These are phyloP conservation scores for Saccharomyces pastorianus DNA, from an alignment of 1,139 yeast species.

Conservation along the genomic window DNA sequence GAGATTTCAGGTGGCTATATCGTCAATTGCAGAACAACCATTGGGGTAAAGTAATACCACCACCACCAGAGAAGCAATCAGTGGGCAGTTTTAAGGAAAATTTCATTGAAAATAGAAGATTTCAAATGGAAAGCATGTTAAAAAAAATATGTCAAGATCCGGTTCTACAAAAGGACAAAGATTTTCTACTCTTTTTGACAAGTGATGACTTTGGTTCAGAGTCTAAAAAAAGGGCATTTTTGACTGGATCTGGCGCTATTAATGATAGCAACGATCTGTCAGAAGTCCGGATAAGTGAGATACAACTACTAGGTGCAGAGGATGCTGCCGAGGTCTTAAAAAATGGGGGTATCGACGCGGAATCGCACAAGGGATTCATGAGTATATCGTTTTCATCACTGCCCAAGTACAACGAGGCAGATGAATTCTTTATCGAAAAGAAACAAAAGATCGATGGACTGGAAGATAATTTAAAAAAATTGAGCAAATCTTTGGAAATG, in stretches of 20 bases:
- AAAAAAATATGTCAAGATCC: constrained; percentile 53
- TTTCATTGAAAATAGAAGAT: constrained; percentile 77
- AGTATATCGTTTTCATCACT: constrained; percentile 32
- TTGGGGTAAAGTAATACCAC: constrained; percentile 88
- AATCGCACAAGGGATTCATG: constrained; percentile 25
- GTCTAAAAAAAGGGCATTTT: constrained; percentile 53
- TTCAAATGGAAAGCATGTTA: constrained; percentile 85
- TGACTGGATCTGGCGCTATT: constrained; percentile 47
- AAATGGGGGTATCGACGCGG: constrained; percentile 30
- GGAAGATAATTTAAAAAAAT: constrained; percentile 63
- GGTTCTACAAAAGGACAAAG: constrained; percentile 58
- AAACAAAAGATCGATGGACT: constrained; percentile 61
- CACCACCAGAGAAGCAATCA: constrained; percentile 94
- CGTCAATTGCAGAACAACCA: constrained; percentile 79
- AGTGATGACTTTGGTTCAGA: constrained; percentile 62
- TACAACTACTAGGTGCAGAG: constrained; percentile 27
- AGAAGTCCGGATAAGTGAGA: constrained; percentile 33
- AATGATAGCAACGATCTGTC: constrained; percentile 38
- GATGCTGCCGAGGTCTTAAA: constrained; percentile 27
- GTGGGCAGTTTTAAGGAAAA: constrained; percentile 83
- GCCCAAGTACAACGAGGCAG: constrained; percentile 64
- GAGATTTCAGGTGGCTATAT: constrained; percentile 81
- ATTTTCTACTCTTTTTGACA: constrained; percentile 69
- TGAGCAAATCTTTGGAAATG: constrained; percentile 64
- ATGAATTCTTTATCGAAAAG: constrained; percentile 65